Evolutionary conservation across 2,329 filamentous ascomycete species (phyloP).

Genomic region (Calonectria pseudoturangicola): DNA sequence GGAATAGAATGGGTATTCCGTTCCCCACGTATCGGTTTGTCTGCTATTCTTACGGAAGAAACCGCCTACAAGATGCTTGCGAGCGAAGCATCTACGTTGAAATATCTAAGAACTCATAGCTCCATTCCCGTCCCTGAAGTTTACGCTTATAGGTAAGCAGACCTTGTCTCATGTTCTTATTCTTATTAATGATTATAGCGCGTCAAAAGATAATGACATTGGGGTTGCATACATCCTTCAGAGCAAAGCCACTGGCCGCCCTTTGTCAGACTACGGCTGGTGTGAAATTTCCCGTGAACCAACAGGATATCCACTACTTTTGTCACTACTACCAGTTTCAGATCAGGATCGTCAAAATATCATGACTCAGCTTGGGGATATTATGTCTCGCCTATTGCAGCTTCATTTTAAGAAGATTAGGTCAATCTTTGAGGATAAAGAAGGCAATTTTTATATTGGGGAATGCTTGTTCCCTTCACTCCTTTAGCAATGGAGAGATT

Average conservation of each 20-base stretch:
- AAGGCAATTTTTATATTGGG: slow-evolving; percentile 43
- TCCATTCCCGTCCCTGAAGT: slow-evolving; percentile 51
- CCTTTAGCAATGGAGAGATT: slow-evolving; percentile 50
- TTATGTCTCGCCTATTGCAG: slow-evolving; percentile 42
- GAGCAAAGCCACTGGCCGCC: slow-evolving; percentile 49
- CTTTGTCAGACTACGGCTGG: slow-evolving; percentile 49
- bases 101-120: slow-evolving; percentile 42
- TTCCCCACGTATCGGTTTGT: slow-evolving; percentile 36
- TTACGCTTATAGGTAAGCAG: slow-evolving; percentile 49
- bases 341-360: slow-evolving; percentile 44
- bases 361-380: slow-evolving; percentile 48
- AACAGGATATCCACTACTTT: slow-evolving; percentile 36
- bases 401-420: slow-evolving; percentile 51
- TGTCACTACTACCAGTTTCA: slow-evolving; percentile 43
- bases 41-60: slow-evolving; percentile 35
- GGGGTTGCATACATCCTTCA: slow-evolving; percentile 53
- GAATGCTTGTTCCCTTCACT: slow-evolving; percentile 51
- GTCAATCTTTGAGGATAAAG: slow-evolving; percentile 45
- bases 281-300: slow-evolving; percentile 23
- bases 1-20: slow-evolving; percentile 51
- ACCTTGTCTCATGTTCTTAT: background rate
- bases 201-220: slow-evolving; percentile 44
- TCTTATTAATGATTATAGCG: slow-evolving; percentile 38
- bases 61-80: slow-evolving; percentile 47
- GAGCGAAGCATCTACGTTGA: slow-evolving; percentile 52